These are phyloP conservation scores for Phytophthora cryptogea DNA, from an alignment of 352 stramenopile genomes.

Conservation along the genomic window DNA sequence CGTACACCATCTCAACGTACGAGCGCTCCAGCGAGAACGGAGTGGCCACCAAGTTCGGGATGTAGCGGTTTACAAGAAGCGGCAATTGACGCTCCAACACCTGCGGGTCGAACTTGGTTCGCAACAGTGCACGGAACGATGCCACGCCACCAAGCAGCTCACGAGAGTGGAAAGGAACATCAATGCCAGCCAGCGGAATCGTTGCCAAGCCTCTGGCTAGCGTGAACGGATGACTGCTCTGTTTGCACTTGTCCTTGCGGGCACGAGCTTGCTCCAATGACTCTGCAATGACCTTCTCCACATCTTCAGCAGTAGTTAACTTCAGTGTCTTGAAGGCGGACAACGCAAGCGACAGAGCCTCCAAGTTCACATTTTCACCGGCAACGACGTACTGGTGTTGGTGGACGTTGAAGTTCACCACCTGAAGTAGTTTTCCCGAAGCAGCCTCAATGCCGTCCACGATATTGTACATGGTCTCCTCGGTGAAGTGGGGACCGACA, in stretches of 20 bases:
- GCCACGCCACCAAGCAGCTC: slow-evolving; percentile 83
- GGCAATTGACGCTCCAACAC: slow-evolving; percentile 71
- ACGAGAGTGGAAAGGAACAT: slow-evolving; percentile 90
- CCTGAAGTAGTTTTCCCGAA: slow-evolving; percentile 78
- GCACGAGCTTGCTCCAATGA: slow-evolving; percentile 54
- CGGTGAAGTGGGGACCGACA: slow-evolving; percentile 73
- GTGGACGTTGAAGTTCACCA: slow-evolving; percentile 91
- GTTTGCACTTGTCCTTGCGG: slow-evolving; percentile 65
- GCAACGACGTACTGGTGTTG: slow-evolving; percentile 86
- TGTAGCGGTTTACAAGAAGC: slow-evolving; percentile 78
- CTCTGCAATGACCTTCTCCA: slow-evolving; percentile 62
- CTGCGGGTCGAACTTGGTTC: slow-evolving; percentile 70
- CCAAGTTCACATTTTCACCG: slow-evolving; percentile 81
- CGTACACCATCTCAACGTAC: slow-evolving; percentile 80
- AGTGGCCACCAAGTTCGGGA: slow-evolving; percentile 84
- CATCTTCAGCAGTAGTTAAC: slow-evolving; percentile 44
- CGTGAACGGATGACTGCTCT: slow-evolving; percentile 60
- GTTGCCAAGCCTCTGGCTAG: slow-evolving; percentile 74
- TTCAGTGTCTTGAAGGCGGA: slow-evolving; percentile 54
- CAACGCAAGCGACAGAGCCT: slow-evolving; percentile 72
- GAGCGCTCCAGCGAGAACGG: slow-evolving; percentile 78
- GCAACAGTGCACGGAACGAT: slow-evolving; percentile 76
- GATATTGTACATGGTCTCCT: slow-evolving; percentile 67
- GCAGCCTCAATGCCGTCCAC: slow-evolving; percentile 65
- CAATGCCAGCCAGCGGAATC: slow-evolving; percentile 87